Conservation (phyloP, 179 eudicot species). For the Silene vulgaris region DNA sequence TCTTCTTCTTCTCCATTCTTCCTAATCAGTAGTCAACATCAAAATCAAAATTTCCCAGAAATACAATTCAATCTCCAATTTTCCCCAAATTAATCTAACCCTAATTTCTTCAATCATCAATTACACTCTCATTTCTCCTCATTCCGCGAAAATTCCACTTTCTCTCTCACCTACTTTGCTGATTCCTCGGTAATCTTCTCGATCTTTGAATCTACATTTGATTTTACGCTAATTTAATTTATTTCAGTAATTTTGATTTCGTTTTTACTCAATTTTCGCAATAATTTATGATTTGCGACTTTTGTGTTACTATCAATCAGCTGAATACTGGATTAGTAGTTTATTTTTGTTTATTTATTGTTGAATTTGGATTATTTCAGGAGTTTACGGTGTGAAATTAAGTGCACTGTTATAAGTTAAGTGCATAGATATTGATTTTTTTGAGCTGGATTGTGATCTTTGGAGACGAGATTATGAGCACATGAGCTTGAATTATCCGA, state of each 20-base stretch:
- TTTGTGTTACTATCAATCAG: background rate
- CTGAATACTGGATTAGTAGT: background rate
- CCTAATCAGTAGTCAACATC: conserved; percentile 18
- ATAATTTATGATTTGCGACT: background rate
- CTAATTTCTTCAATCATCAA: background rate
- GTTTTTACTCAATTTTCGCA: too few relatives aligned
- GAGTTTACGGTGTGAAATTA: background rate
- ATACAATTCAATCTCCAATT: background rate
- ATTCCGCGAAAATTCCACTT: background rate
- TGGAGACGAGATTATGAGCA: conserved; percentile 16
- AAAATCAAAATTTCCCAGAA: conserved; percentile 11
- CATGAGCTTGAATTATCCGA: conserved; percentile 11
- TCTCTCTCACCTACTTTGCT: conserved; percentile 17
- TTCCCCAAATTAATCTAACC: background rate
- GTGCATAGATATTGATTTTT: background rate
- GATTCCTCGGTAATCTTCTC: conserved; percentile 20
- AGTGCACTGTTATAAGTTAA: background rate
- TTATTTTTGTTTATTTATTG: background rate
- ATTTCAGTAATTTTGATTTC: background rate
- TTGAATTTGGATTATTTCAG: conserved; percentile 5
- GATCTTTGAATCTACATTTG: conserved; percentile 25
- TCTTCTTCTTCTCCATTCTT: background rate
- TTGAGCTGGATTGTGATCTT: conserved; percentile 15
- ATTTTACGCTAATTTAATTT: background rate
- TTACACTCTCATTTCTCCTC: background rate